Evolutionary conservation across 306 rosid species (phyloP).

Genomic region (Pachyrhizus erosus): DNA sequence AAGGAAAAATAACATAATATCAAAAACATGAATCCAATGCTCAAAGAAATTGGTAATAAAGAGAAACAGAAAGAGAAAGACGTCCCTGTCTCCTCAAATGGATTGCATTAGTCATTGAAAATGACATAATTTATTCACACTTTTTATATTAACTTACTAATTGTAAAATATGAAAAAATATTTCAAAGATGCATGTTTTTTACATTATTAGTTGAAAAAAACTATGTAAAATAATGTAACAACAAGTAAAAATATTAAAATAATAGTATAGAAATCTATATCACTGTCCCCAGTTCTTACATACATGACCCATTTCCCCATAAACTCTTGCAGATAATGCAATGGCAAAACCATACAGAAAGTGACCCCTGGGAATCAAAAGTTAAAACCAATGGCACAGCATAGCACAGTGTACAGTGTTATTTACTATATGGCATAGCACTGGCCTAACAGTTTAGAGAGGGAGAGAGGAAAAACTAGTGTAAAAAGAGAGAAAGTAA

Average conservation of each 20-base stretch:
- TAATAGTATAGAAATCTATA: not conserved
- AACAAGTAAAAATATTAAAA: not conserved
- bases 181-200: not conserved
- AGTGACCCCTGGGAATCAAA: slow-evolving; percentile 58
- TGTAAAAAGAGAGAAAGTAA: slow-evolving; percentile 38
- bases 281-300: not conserved
- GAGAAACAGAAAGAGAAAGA: slow-evolving; percentile 37
- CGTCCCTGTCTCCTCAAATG: slow-evolving; percentile 50
- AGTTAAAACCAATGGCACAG: slow-evolving; percentile 48
- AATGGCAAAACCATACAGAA: slow-evolving; percentile 52
- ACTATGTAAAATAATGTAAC: not conserved
- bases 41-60: slow-evolving; percentile 6
- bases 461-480: slow-evolving; percentile 33
- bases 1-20: not conserved
- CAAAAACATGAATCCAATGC: slow-evolving; percentile 16
- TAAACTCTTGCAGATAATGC: slow-evolving; percentile 45
- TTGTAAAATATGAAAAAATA: not conserved
- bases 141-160: not conserved
- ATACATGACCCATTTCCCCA: slow-evolving; percentile 46
- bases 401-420: slow-evolving; percentile 37
- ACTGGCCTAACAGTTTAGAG: slow-evolving; percentile 30
- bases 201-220: not conserved
- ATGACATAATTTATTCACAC: not conserved
- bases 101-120: slow-evolving; percentile 41
- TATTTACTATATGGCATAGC: slow-evolving; percentile 50